phyloP scores from a whole-genome alignment of 2,329 filamentous ascomycete species.

The Penicillium sp. region DNA sequence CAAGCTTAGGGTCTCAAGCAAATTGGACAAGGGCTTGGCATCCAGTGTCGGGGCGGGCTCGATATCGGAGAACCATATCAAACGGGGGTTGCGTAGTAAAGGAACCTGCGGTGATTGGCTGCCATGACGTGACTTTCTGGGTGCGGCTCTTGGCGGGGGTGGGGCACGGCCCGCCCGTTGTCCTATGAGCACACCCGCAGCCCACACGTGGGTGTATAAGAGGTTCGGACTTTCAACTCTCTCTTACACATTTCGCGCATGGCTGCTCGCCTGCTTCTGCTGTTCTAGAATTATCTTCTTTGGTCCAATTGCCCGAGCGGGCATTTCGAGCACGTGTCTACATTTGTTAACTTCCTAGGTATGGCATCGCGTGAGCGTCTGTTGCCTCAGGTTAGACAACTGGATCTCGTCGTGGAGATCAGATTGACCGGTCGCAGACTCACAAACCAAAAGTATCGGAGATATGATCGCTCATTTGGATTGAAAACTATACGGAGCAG shows the following conservation, averaged over 20 bases:
- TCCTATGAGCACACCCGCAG: slow-evolving; percentile 16
- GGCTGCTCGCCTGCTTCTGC: neutral
- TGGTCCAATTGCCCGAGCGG: neutral
- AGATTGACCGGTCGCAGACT: too few relatives aligned
- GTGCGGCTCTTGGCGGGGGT: slow-evolving; percentile 17
- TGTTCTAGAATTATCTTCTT: neutral
- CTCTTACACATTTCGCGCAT: neutral
- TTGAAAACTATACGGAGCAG: neutral
- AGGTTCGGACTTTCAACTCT: neutral
- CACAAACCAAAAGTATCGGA: too few relatives aligned
- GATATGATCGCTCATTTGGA: neutral
- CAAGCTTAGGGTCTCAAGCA: slow-evolving; percentile 9
- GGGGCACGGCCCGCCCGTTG: slow-evolving; percentile 10
- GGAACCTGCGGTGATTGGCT: neutral
- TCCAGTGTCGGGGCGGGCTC: neutral
- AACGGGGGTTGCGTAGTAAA: slow-evolving; percentile 1
- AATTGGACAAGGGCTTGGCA: slow-evolving; percentile 6
- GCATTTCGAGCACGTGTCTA: neutral
- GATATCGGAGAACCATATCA: slow-evolving; percentile 3
- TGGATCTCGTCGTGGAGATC: too few relatives aligned
- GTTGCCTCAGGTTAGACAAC: too few relatives aligned
- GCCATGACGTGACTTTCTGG: neutral
- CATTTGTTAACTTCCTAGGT: too few relatives aligned
- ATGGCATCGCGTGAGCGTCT: too few relatives aligned
- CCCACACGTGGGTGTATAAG: slow-evolving; percentile 13